Evolutionary conservation across 2,329 filamentous ascomycete genomes (phyloP).

Genomic region (Pseudocercospora cruenta): DNA sequence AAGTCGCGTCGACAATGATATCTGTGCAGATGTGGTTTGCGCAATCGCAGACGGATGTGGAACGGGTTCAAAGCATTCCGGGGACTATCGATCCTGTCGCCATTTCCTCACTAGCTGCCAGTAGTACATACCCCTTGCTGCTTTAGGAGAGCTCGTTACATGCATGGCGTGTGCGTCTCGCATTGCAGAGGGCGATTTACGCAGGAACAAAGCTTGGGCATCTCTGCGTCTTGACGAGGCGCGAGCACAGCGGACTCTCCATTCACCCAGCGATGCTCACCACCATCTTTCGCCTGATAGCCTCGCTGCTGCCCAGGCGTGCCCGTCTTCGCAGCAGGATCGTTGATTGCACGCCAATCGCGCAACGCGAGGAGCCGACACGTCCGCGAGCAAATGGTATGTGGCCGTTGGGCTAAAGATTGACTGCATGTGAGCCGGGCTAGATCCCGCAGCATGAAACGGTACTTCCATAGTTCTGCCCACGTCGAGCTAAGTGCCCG

Average conservation of each 20-base stretch:
- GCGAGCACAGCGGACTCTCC: background rate
- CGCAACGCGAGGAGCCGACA: background rate
- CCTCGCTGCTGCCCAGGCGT: background rate
- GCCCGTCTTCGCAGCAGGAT: background rate
- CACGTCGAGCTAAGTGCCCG: slow-evolving; percentile 3
- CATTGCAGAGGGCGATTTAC: background rate
- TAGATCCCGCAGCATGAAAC: background rate
- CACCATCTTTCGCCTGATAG: background rate
- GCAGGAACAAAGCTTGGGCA: background rate
- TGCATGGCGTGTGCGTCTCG: background rate
- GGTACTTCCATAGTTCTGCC: background rate
- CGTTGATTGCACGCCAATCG: background rate
- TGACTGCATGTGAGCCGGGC: slow-evolving; percentile 4
- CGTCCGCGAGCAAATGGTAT: background rate
- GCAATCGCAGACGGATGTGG: background rate
- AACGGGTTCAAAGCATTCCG: background rate
- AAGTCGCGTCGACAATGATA: background rate
- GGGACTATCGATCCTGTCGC: background rate
- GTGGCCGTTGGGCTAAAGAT: slow-evolving; percentile 3
- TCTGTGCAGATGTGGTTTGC: background rate
- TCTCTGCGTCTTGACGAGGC: background rate
- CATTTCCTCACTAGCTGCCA: background rate
- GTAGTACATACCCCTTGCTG: background rate
- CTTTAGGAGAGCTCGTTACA: background rate
- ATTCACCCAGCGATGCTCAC: slow-evolving; percentile 1